These are phyloP conservation scores for Chlorociboria aeruginascens DNA, from an alignment of 495 filamentous ascomycete genomes.

Conservation along the genomic window DNA sequence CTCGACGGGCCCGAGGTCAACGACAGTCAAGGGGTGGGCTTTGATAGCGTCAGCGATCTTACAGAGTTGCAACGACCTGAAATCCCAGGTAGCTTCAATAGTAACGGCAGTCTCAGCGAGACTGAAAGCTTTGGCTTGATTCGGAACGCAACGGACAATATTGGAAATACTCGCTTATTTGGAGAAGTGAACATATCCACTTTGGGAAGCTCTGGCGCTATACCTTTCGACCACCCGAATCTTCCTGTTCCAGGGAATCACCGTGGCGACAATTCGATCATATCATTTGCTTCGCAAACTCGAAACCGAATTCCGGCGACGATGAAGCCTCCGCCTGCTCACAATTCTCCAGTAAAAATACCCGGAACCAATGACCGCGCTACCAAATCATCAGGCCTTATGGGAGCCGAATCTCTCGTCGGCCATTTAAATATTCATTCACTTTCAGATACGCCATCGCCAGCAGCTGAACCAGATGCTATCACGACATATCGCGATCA, in stretches of 20 bases:
- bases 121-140: slow-evolving; percentile 35
- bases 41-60: slow-evolving; percentile 6
- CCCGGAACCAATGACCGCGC: slow-evolving; percentile 25
- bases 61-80: slow-evolving; percentile 17
- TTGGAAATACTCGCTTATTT: slow-evolving; percentile 42
- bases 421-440: slow-evolving; percentile 58
- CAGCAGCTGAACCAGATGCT: slow-evolving; percentile 1
- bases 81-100: slow-evolving; percentile 29
- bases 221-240: slow-evolving; percentile 30
- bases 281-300: slow-evolving; percentile 21
- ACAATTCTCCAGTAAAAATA: not conserved
- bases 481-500: not conserved
- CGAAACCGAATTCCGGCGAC: slow-evolving; percentile 5
- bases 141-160: slow-evolving; percentile 2
- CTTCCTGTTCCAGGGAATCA: slow-evolving; percentile 24
- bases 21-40: slow-evolving; percentile 7
- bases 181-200: slow-evolving; percentile 68
- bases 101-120: slow-evolving; percentile 21
- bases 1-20: slow-evolving; percentile 23
- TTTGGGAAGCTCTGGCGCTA: slow-evolving; percentile 44
- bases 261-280: slow-evolving; percentile 26
- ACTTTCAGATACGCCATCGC: slow-evolving; percentile 22
- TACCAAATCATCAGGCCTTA: slow-evolving; percentile 36
- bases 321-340: slow-evolving; percentile 2
- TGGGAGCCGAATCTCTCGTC: slow-evolving; percentile 56